phyloP scores from a whole-genome alignment of 192 early-diverging fungal species.

The Coemansia sp. region DNA sequence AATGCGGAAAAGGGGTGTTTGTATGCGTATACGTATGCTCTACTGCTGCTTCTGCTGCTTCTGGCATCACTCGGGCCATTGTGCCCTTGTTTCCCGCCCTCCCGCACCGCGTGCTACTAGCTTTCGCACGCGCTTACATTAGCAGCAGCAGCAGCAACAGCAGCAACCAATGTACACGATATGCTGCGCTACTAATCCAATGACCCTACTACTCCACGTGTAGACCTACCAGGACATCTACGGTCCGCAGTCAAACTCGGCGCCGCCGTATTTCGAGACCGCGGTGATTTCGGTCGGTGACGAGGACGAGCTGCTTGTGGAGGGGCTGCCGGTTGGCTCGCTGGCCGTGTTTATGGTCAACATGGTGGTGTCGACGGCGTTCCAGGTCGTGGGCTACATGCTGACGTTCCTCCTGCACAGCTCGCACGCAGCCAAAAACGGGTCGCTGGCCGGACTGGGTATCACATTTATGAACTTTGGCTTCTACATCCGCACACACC shows the following conservation, averaged over 20 bases:
- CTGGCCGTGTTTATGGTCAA: constrained; percentile 74
- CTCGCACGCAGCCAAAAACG: constrained; percentile 82
- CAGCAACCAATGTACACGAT: too few relatives aligned
- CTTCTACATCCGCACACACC: constrained; percentile 62
- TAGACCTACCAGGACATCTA: constrained; percentile 73
- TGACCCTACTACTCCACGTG: too few relatives aligned
- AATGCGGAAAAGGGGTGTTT: neutral
- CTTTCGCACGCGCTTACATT: too few relatives aligned
- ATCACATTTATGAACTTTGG: constrained; percentile 79
- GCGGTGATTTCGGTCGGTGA: constrained; percentile 69
- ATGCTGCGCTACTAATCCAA: too few relatives aligned
- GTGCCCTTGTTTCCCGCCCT: neutral
- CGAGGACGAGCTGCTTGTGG: constrained; percentile 84
- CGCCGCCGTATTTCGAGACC: constrained; percentile 77
- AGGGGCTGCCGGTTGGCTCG: constrained; percentile 87
- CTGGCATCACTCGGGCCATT: too few relatives aligned
- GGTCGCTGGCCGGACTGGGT: constrained; percentile 75
- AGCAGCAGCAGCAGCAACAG: too few relatives aligned
- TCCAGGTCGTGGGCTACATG: constrained; percentile 85
- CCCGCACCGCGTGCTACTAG: too few relatives aligned
- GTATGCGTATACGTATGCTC: neutral
- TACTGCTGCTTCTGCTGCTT: constrained; percentile 8
- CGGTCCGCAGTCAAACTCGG: constrained; percentile 53
- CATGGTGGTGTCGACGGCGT: constrained; percentile 72
- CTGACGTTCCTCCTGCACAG: constrained; percentile 87